These are phyloP conservation scores for Botryotinia narcissicola DNA, from an alignment of 2,329 filamentous ascomycete genomes.

Conservation along the genomic window DNA sequence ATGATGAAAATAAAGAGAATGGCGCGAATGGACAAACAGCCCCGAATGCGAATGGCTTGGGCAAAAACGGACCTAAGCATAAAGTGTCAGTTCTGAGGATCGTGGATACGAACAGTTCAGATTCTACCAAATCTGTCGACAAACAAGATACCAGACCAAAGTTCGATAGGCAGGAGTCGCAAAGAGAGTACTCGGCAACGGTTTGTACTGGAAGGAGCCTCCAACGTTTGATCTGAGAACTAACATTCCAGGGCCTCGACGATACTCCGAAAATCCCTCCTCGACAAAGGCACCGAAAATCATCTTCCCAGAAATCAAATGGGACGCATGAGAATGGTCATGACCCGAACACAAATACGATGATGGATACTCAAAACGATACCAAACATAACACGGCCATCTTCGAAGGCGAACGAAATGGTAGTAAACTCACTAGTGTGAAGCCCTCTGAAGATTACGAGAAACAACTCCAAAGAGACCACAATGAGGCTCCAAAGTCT, in stretches of 20 bases:
- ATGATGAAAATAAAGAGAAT: conserved; percentile 15
- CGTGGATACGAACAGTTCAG: conserved; percentile 28
- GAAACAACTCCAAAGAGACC: conserved; percentile 21
- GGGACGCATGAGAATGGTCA: conserved; percentile 22
- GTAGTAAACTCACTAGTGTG: conserved; percentile 32
- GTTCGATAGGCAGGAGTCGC: conserved; percentile 31
- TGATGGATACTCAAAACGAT: conserved; percentile 6
- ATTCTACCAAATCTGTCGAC: conserved; percentile 21
- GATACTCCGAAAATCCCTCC: conserved; percentile 33
- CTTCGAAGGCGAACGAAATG: conserved; percentile 28
- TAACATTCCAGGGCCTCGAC: conserved; percentile 35
- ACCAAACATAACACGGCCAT: conserved; percentile 22
- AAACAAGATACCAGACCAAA: conserved; percentile 25
- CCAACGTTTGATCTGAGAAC: background rate
- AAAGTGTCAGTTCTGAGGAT: conserved; percentile 34
- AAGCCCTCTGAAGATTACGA: conserved; percentile 30
- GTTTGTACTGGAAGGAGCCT: conserved; percentile 25
- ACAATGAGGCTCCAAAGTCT: conserved; percentile 25
- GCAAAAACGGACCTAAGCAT: conserved; percentile 10
- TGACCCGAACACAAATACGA: conserved; percentile 13
- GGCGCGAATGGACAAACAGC: background rate
- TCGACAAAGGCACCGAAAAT: conserved; percentile 32
- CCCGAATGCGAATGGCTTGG: conserved; percentile 20
- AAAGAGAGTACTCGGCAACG: conserved; percentile 33
- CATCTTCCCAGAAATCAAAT: conserved; percentile 30